Evolutionary conservation across 345 rosid genomes (phyloP), one percentile per base, ranked within the genome.

Genomic region (Noccaea caerulescens): DNA sequence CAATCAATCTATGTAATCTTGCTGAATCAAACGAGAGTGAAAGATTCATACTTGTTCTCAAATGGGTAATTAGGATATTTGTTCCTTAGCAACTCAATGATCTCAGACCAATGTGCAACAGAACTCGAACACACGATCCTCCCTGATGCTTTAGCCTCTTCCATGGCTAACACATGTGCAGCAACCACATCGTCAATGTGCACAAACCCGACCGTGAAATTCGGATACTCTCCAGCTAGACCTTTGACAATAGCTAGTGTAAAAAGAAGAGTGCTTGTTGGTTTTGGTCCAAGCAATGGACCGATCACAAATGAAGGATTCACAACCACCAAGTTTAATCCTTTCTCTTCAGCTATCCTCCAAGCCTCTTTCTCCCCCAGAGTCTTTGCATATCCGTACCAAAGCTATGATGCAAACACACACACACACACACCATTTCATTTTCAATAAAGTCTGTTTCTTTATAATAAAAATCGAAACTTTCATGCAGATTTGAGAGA

Each of bases 331-430:
- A 91, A 76, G 65, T 89, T 82, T 16, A 94, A 64, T 25, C 88
- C 95, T 47, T 44, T 78, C 63, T 94, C 93, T 36, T 80, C 51
- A 4, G 97, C 92, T n/a, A 83, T 59, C 62, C 72, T 84, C 99
- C 99, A 91, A 5, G 97, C 97, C 50, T 94, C 96, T 76, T 72
- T 77, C 81, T 89, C 97, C 0, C 78, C 91, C 3, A 74, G 13
- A 2, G 97, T 94, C 85, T 94, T 91, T 43, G 96, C 95, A 70
- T 89, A 94, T 0, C 87, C 87, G 45, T 91, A 91, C 92, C 96
- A 89, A 0, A 89, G 91, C 97, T 91, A 80, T 79, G 23, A 20
- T 20, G 23, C 23, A 20, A 20, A 20, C 23, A 20, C 46, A 45
- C 23, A 20, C 23, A 20, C 23, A 0, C 23, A n/a, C n/a, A n/a